phyloP scores from a whole-genome alignment of 176 grass and related monocot species.

The Ensete glaucum region DNA sequence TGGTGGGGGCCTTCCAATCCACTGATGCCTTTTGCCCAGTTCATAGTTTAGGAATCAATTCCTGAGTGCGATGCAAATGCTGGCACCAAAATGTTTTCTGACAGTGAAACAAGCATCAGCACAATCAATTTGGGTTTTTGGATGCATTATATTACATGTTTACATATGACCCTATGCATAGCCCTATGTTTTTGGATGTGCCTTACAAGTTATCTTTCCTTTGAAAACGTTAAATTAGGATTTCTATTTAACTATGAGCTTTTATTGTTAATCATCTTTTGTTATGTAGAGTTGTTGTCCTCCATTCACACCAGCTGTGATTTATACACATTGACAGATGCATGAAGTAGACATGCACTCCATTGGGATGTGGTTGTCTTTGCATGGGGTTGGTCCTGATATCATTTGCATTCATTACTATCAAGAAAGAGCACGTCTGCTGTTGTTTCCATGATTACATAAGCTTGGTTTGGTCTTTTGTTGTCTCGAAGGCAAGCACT shows the following conservation, averaged over 20 bases:
- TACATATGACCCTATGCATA: neutral
- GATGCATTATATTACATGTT: neutral
- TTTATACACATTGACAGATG: too few species aligned
- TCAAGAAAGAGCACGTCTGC: neutral
- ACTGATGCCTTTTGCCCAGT: constrained; percentile 1
- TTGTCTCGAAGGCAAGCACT: neutral
- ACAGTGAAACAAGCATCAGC: neutral
- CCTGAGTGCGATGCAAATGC: neutral
- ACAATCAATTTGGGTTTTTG: neutral
- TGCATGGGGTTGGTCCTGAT: neutral
- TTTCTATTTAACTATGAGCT: too few species aligned
- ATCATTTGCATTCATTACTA: neutral
- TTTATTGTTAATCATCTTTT: too few species aligned
- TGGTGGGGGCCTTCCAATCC: constrained; percentile 51
- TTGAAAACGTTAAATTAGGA: too few species aligned
- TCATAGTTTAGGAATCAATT: neutral
- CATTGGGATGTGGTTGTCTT: too few species aligned
- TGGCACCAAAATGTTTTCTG: neutral
- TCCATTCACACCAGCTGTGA: too few species aligned
- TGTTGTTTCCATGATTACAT: neutral
- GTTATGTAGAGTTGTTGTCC: too few species aligned
- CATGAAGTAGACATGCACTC: too few species aligned
- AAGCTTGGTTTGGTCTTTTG: neutral
- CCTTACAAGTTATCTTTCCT: too few species aligned
- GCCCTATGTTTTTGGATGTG: neutral